These are phyloP conservation scores for Schizonepeta tenuifolia DNA, from an alignment of 257 asterid species.

Conservation along the genomic window DNA sequence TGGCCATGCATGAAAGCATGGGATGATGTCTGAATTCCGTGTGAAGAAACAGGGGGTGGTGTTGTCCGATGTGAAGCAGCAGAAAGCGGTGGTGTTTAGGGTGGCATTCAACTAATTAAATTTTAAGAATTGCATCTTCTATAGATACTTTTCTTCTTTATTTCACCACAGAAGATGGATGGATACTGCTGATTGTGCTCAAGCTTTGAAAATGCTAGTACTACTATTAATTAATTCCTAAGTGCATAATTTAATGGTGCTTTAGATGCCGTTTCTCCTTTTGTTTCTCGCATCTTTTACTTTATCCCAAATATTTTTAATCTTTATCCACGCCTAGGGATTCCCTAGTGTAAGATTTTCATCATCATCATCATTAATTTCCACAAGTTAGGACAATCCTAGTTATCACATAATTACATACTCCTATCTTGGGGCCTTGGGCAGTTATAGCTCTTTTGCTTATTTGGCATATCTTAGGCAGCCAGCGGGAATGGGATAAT, in stretches of 20 bases:
- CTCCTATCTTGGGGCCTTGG: background rate
- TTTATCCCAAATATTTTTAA: slow-evolving; percentile 37
- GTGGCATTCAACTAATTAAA: slow-evolving; percentile 6
- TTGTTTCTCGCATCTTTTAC: slow-evolving; percentile 35
- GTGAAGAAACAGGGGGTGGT: slow-evolving; percentile 30
- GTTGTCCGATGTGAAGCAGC: slow-evolving; percentile 60
- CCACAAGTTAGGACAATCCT: background rate
- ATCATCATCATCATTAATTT: background rate
- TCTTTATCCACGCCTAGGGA: slow-evolving; percentile 36
- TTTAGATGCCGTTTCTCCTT: slow-evolving; percentile 29
- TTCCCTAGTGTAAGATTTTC: slow-evolving; percentile 16
- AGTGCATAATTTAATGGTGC: slow-evolving; percentile 21
- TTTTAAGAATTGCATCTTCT: slow-evolving; percentile 24
- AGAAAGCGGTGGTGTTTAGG: slow-evolving; percentile 42
- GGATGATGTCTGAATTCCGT: background rate
- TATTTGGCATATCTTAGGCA: background rate
- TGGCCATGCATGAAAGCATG: slow-evolving; percentile 28
- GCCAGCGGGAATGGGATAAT: slow-evolving; percentile 8
- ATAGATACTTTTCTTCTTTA: slow-evolving; percentile 32
- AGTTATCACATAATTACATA: background rate
- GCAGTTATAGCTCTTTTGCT: background rate
- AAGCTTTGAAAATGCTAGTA: background rate
- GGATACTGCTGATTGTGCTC: background rate
- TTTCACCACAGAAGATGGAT: slow-evolving; percentile 26
- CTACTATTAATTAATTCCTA: background rate